Evolutionary conservation across 192 early-diverging fungal genomes (phyloP).

Genomic region (Mortierella hygrophila): DNA sequence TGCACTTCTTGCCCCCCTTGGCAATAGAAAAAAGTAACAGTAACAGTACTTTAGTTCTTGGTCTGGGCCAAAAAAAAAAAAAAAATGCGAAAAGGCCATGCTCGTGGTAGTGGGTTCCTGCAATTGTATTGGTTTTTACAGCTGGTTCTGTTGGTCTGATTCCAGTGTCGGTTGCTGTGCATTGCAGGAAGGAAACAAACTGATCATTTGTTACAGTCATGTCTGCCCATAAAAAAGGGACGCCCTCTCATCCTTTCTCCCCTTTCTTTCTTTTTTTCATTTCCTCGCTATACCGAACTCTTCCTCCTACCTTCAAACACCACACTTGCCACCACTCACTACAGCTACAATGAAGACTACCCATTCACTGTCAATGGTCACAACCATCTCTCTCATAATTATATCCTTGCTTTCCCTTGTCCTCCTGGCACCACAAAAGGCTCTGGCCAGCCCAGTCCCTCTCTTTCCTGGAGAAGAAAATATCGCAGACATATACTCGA

Average conservation of each 20-base stretch:
- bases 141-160: not conserved
- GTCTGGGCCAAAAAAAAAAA: not conserved
- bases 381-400: not conserved
- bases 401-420: not conserved
- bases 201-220: not conserved
- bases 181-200: not conserved
- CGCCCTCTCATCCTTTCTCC: not conserved
- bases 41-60: not conserved
- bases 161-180: not conserved
- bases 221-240: not conserved
- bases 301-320: not conserved
- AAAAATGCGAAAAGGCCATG: not conserved
- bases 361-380: not conserved
- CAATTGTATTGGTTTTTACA: not conserved
- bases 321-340: not conserved
- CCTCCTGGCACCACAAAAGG: not conserved
- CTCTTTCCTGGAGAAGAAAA: not conserved
- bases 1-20: not conserved
- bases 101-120: not conserved
- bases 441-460: not conserved
- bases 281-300: not conserved
- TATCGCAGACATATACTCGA: not conserved
- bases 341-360: not conserved
- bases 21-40: not conserved
- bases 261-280: too few species aligned